Evolutionary conservation across 257 asterid species (phyloP).

Genomic region (Schizonepeta tenuifolia): DNA sequence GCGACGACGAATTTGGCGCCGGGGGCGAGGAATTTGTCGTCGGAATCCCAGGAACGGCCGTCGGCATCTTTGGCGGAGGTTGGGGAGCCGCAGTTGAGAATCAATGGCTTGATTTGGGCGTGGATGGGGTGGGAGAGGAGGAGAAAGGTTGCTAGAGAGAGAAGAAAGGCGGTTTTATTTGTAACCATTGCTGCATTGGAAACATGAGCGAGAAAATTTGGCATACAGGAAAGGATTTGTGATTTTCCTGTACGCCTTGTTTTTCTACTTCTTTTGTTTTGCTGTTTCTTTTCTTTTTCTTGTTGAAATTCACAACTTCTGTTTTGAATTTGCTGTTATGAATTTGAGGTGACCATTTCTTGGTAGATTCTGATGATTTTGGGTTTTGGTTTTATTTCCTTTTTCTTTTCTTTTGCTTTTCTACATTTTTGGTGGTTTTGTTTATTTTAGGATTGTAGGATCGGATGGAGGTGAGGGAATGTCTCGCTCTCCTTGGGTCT

Average conservation of each 20-base stretch:
- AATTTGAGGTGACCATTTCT: constrained; percentile 47
- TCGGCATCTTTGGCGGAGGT: constrained; percentile 53
- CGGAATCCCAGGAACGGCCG: constrained; percentile 73
- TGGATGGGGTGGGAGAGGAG: constrained; percentile 15
- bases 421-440: constrained; percentile 12
- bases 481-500: constrained; percentile 8
- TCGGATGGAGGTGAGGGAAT: constrained; percentile 42
- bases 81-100: constrained; percentile 62
- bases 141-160: constrained; percentile 28
- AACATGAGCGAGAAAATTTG: constrained; percentile 28
- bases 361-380: constrained; percentile 34
- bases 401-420: not conserved
- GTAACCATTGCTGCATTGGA: constrained; percentile 43
- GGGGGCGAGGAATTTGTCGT: constrained; percentile 44
- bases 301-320: not conserved
- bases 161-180: not conserved
- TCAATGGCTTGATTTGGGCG: constrained; percentile 35
- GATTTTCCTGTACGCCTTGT: constrained; percentile 73
- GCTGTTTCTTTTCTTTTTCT: constrained; percentile 20
- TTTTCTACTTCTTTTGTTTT: constrained; percentile 9
- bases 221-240: constrained; percentile 67
- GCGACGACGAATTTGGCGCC: constrained; percentile 45
- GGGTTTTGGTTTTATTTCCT: not conserved
- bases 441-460: not conserved
- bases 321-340: constrained; percentile 26